Evolutionary conservation across 345 rosid species (phyloP), one percentile per base, ranked within the genome.

Genomic region (Zanthoxylum bungeanum): DNA sequence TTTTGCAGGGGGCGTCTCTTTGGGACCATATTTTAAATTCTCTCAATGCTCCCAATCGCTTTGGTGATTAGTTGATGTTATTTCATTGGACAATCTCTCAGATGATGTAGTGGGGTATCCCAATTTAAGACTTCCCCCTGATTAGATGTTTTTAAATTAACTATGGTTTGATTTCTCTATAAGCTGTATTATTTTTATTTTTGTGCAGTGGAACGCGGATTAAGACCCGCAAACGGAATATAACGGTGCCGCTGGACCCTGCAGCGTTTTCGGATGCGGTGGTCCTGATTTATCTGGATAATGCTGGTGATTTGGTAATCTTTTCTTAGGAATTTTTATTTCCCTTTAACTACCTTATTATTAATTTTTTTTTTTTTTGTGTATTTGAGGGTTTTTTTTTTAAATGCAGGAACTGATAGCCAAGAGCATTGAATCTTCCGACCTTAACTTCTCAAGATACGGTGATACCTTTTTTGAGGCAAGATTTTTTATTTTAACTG

Each of bases 181-280:
- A 3, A 3, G 24, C 9, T 37, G 24, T 25, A 22, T 58, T 56
- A 27, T 28, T 31, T 68, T 17, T 69, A 21, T 78, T 11, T 44
- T 2, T 77, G 51, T 68, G 60, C 82, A 93, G 98, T 78, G 98
- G 99, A 73, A 88, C 97, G 97, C 98, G 98, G 98, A 95, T 95
- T 92, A 95, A 95, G 98, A 84, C 98, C 98, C 97, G 98, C 97
- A 95, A 95, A 85, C 89, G 98, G 89, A 95, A 95, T 76, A 95
- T 95, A 60, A 89, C 98, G 8, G 94, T 93, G 17, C 98, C 99
- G 10, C 84, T 91, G 84, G 98, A 91, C 93, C 96, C 99, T 92
- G 93, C 97, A 75, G 90, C 96, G 30, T 92, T 92, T 83, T 85
- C 99, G 31, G 98, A 91, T 89, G 97, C 93, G 76, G 96, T 95